These are phyloP conservation scores for Rhododendron griersonianum DNA, from an alignment of 148 eudicot genomes.

Conservation along the genomic window DNA sequence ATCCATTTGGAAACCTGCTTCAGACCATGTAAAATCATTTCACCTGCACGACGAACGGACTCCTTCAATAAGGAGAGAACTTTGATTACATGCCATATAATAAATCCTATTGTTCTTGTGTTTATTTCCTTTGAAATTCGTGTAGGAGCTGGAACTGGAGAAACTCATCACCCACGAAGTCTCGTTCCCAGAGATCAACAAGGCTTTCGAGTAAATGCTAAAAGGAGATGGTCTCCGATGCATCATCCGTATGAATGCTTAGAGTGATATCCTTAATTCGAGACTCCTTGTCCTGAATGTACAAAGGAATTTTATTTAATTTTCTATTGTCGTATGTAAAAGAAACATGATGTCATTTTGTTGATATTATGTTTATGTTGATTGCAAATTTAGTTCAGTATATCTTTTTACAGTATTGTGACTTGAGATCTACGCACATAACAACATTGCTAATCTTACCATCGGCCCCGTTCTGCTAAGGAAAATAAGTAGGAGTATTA, in stretches of 20 bases:
- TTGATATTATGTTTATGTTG: too few relatives aligned
- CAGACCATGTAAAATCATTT: not conserved
- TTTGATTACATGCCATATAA: not conserved
- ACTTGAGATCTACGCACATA: too few relatives aligned
- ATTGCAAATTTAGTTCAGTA: not conserved
- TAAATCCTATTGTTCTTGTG: not conserved
- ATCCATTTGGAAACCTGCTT: not conserved
- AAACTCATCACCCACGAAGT: constrained; percentile 59
- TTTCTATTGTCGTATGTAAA: too few relatives aligned
- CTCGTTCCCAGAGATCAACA: constrained; percentile 46
- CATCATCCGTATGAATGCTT: constrained; percentile 32
- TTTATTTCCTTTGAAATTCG: not conserved
- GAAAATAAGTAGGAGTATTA: too few relatives aligned
- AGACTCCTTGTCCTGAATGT: not conserved
- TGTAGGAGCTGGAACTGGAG: not conserved
- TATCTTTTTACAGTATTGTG: not conserved
- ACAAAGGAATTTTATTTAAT: not conserved
- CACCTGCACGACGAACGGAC: not conserved
- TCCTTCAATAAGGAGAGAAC: too few relatives aligned
- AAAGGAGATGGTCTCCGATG: constrained; percentile 51
- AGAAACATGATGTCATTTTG: too few relatives aligned
- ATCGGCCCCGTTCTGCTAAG: too few relatives aligned
- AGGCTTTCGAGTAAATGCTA: constrained; percentile 54
- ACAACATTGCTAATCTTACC: too few relatives aligned
- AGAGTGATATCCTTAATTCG: not conserved